These are phyloP conservation scores for Oehlia diaphana DNA, from an alignment of 192 early-diverging fungal species.

Conservation along the genomic window DNA sequence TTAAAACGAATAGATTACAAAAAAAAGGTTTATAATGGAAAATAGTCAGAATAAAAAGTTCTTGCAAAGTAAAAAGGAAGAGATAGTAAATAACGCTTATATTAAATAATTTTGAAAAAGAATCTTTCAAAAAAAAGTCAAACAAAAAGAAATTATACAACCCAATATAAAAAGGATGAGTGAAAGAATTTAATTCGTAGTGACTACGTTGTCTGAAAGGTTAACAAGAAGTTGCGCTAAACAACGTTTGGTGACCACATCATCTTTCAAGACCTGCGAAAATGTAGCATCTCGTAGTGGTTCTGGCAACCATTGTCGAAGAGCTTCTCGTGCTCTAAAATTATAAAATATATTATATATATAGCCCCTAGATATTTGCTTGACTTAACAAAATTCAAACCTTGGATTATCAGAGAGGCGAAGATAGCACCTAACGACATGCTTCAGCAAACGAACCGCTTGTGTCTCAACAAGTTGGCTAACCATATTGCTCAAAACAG, in stretches of 20 bases:
- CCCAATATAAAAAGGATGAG: slow-evolving; percentile 5
- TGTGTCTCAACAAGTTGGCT: slow-evolving; percentile 84
- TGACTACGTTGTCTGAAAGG: slow-evolving; percentile 45
- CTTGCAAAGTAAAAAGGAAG: too few relatives aligned
- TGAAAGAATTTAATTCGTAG: slow-evolving; percentile 16
- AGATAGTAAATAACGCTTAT: too few relatives aligned
- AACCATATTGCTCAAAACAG: slow-evolving; percentile 92
- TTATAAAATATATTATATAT: neutral
- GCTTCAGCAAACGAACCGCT: slow-evolving; percentile 86
- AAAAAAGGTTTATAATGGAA: neutral
- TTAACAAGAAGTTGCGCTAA: slow-evolving; percentile 68
- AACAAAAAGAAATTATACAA: slow-evolving; percentile 16
- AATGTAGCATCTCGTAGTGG: slow-evolving; percentile 89
- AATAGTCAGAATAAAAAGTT: slow-evolving; percentile 17
- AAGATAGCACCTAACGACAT: slow-evolving; percentile 90
- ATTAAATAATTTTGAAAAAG: slow-evolving; percentile 2
- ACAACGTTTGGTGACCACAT: slow-evolving; percentile 85
- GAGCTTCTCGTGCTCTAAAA: slow-evolving; percentile 78
- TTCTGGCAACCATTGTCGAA: slow-evolving; percentile 89
- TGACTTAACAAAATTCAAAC: slow-evolving; percentile 24
- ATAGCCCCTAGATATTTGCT: neutral
- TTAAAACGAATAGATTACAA: slow-evolving; percentile 13
- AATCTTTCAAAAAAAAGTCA: neutral
- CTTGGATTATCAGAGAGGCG: slow-evolving; percentile 89
- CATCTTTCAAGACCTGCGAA: slow-evolving; percentile 80